These are phyloP conservation scores for Chrysanthemum seticuspe DNA, from an alignment of 129 eudicot genomes.

Conservation along the genomic window DNA sequence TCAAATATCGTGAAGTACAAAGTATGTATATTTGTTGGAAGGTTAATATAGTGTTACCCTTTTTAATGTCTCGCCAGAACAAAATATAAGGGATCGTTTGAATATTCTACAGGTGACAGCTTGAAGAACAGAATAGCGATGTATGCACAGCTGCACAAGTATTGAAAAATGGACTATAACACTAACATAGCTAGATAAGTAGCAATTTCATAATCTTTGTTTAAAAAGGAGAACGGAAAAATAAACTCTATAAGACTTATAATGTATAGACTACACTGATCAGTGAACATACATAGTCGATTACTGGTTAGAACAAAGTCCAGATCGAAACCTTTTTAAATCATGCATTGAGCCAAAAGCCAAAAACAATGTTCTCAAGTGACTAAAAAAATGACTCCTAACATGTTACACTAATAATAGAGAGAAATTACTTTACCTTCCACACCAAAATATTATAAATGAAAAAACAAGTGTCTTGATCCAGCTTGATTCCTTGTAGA, in stretches of 20 bases:
- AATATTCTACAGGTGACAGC: neutral
- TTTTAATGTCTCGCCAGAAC: neutral
- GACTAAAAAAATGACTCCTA: no score
- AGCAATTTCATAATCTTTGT: no score
- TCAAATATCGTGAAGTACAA: neutral
- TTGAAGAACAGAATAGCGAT: neutral
- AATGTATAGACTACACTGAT: no score
- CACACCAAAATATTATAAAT: neutral
- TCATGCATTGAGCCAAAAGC: no score
- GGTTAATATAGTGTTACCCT: neutral
- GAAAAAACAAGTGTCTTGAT: neutral
- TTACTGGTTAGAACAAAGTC: no score
- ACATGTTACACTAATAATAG: no score
- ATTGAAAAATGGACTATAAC: neutral
- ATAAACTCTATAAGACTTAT: no score
- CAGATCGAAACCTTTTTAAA: no score
- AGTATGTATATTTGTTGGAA: neutral
- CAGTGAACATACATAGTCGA: no score
- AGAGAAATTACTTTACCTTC: neutral
- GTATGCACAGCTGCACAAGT: neutral
- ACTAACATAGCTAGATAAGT: neutral
- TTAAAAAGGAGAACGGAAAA: no score
- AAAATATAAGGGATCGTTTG: neutral
- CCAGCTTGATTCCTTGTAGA: constrained; percentile 7
- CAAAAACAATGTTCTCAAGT: no score